These are phyloP conservation scores for Kodamaea sagamina DNA, from an alignment of 805 yeast species.

Conservation along the genomic window DNA sequence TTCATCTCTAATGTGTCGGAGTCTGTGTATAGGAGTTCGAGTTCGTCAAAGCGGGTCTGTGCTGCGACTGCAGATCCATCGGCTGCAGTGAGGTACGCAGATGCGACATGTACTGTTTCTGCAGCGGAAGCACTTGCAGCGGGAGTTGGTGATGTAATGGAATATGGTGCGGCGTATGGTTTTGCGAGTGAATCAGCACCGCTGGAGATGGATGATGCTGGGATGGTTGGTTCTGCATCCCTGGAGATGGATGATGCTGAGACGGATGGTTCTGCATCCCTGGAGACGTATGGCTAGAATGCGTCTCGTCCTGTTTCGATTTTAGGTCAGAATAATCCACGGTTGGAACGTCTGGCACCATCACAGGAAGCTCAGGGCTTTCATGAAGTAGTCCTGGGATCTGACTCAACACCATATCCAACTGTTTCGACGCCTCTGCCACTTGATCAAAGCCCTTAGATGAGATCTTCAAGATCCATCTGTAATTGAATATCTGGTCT, in stretches of 20 bases:
- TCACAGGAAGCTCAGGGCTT: slow-evolving; percentile 37
- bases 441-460: slow-evolving; percentile 79
- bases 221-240: neutral
- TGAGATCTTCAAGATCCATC: slow-evolving; percentile 73
- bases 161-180: slow-evolving; percentile 8
- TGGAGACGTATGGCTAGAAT: slow-evolving; percentile 4
- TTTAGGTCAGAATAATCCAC: slow-evolving; percentile 5
- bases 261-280: slow-evolving; percentile 1
- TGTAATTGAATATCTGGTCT: slow-evolving; percentile 70
- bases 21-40: slow-evolving; percentile 8
- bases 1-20: slow-evolving; percentile 7
- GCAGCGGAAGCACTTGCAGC: slow-evolving; percentile 3
- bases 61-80: slow-evolving; percentile 4
- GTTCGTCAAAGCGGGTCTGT: slow-evolving; percentile 4
- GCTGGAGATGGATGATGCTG: neutral
- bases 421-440: slow-evolving; percentile 66
- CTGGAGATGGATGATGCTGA: neutral
- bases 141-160: neutral
- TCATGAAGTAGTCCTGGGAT: slow-evolving; percentile 67
- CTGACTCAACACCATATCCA: slow-evolving; percentile 71
- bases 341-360: slow-evolving; percentile 31
- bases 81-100: slow-evolving; percentile 7
- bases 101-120: slow-evolving; percentile 1
- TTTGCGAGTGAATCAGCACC: neutral
- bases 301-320: neutral